A percentile compares a stretch with the other conserved stretches of the same genome.
phyloP scores from a whole-genome alignment of 768 basidiomycete genomes.

The Auricularia auricula-judae region DNA sequence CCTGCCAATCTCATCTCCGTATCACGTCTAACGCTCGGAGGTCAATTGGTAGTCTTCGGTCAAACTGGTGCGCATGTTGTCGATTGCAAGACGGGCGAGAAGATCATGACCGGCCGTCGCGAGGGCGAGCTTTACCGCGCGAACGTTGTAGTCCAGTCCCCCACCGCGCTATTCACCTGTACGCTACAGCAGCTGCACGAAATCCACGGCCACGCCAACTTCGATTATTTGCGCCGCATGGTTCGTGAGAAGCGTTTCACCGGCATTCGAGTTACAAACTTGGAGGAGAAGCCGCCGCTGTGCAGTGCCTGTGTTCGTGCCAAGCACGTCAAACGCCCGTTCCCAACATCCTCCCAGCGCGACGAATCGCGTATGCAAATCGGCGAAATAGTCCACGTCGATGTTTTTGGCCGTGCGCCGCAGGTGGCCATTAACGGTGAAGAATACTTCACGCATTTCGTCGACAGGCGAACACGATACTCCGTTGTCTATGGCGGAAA shows the following conservation, averaged over 20 bases:
- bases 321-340: not conserved
- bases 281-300: not conserved
- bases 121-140: not conserved
- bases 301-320: not conserved
- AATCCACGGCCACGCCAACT: not conserved
- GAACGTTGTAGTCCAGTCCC: not conserved
- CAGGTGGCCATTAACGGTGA: not conserved
- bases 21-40: not conserved
- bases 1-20: not conserved
- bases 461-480: slow-evolving; percentile 4
- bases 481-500: slow-evolving; percentile 3
- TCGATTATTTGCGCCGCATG: not conserved
- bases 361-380: not conserved
- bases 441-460: slow-evolving; percentile 8
- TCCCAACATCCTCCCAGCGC: not conserved
- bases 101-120: not conserved
- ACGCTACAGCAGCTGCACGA: not conserved
- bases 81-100: not conserved
- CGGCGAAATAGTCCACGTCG: slow-evolving; percentile 1
- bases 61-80: not conserved
- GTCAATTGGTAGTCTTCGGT: not conserved
- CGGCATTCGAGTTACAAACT: not conserved
- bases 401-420: slow-evolving; percentile 7
- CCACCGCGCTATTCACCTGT: not conserved
- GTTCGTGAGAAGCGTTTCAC: not conserved